phyloP scores from a whole-genome alignment of 352 stramenopile genomes.

The Pythium phragmiticola region DNA sequence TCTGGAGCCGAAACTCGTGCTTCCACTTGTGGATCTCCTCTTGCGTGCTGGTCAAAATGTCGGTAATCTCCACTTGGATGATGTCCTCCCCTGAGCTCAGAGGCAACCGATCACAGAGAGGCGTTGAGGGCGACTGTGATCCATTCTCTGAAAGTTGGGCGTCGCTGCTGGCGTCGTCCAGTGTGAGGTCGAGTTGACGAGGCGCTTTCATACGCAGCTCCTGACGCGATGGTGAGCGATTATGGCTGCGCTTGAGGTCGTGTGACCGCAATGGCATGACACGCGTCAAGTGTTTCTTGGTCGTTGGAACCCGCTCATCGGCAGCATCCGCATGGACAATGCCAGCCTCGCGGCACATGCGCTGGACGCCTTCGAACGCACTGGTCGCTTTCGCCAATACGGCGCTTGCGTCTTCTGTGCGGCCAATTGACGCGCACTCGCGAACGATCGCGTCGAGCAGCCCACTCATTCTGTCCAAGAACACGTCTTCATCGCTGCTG shows the following conservation, averaged over 20 bases:
- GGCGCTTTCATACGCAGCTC: neutral
- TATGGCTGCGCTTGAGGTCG: conserved; percentile 1
- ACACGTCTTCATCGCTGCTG: conserved; percentile 22
- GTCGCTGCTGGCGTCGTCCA: neutral
- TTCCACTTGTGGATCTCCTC: conserved; percentile 29
- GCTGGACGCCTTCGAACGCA: conserved; percentile 24
- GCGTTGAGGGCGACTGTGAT: conserved; percentile 4
- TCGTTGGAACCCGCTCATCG: neutral
- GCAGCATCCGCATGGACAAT: conserved; percentile 10
- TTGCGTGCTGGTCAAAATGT: conserved; percentile 26
- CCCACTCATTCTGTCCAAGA: conserved; percentile 22
- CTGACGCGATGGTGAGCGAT: neutral
- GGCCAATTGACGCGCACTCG: conserved; percentile 20
- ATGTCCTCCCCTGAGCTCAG: conserved; percentile 20
- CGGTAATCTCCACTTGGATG: conserved; percentile 30
- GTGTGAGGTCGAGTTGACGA: conserved; percentile 4
- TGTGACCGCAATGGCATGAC: conserved; percentile 9
- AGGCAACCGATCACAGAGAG: conserved; percentile 3
- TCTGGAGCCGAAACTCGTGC: conserved; percentile 27
- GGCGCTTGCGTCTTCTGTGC: conserved; percentile 7
- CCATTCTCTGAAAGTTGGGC: conserved; percentile 3
- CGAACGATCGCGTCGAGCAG: conserved; percentile 22
- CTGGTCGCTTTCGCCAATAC: conserved; percentile 18
- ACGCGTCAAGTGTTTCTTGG: conserved; percentile 5
- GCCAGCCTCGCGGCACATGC: conserved; percentile 26